These are phyloP conservation scores for Mycena belliarum DNA, from an alignment of 768 basidiomycete genomes.

Conservation along the genomic window DNA sequence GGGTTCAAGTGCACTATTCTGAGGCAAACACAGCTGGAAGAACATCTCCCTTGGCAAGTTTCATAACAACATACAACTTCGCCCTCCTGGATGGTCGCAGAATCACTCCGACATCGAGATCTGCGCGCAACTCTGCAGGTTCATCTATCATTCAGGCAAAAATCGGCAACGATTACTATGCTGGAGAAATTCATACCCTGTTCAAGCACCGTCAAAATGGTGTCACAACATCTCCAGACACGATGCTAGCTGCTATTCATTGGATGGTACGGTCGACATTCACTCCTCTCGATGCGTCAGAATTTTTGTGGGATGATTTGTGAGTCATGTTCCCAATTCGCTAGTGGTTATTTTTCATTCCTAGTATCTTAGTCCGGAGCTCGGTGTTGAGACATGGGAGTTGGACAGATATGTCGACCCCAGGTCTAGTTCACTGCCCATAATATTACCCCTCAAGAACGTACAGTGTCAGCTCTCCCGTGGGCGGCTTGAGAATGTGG, in stretches of 20 bases:
- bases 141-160: constrained; percentile 19
- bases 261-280: not conserved
- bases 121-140: constrained; percentile 1
- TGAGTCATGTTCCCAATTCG: not conserved
- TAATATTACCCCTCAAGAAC: constrained; percentile 16
- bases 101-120: constrained; percentile 10
- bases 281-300: constrained; percentile 1
- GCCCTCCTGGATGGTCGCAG: constrained; percentile 21
- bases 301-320: constrained; percentile 22
- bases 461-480: constrained; percentile 22
- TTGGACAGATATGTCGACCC: constrained; percentile 9
- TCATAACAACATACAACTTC: constrained; percentile 1
- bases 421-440: constrained; percentile 1
- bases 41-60: not conserved
- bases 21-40: not conserved
- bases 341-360: too few species aligned
- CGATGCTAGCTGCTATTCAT: not conserved
- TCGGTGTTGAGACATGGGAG: constrained; percentile 22
- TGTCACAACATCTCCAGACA: not conserved
- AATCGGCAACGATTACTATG: not conserved
- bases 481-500: constrained; percentile 8
- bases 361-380: constrained; percentile 20
- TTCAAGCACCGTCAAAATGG: constrained; percentile 22
- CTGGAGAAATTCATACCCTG: constrained; percentile 18
- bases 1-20: not conserved